Evolutionary conservation across 2,329 filamentous ascomycete species (phyloP), one percentile per base, ranked within the genome.

Genomic region (Xylaria sp.): DNA sequence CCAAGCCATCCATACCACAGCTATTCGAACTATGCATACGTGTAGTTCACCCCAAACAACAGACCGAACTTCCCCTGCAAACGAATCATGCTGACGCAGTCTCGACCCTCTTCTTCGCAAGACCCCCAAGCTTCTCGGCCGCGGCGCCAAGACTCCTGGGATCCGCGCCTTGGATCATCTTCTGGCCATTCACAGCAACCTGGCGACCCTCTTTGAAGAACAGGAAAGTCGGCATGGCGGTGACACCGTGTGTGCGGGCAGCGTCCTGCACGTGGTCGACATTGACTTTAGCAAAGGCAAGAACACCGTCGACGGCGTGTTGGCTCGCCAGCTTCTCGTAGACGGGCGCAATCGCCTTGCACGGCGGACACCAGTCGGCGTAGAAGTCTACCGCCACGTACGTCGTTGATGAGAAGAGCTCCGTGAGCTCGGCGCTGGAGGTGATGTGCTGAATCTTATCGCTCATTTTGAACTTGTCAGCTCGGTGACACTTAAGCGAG

Each of bases 311-410:
- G 27, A 79, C 69, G 63, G 75, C 69, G 73, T 80, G 77, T 45
- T 77, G 71, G 54, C 75, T 75, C 51, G 86, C 83, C 59, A 87
- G 81, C 73, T 82, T 79, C 66, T 73, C 74, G 81, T 84, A 89
- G 65, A 85, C 72, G 68, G 87, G 87, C 25, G 85, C 84, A 74
- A 89, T 88, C 72, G 80, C 79, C 78, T 86, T 87, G 85, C 87
- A 89, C 31, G 87, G 87, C 44, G 81, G 82, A 78, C 87, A 89
- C 87, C 87, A 89, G 73, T 83, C 79, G 65, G 87, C 86, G 78
- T 81, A 84, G 79, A 88, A 87, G 75, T 89, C 86, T 69, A 86
- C 78, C 67, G 83, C 81, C 69, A 88, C 85, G 77, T 83, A 85
- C 53, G 80, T 83, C 54, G 80, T 85, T 10, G 76, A 77, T 17